Percentiles rank a stretch among this genome's conserved stretches.
phyloP scores from a whole-genome alignment of 441 rosid species.

The Populus tomentosa region DNA sequence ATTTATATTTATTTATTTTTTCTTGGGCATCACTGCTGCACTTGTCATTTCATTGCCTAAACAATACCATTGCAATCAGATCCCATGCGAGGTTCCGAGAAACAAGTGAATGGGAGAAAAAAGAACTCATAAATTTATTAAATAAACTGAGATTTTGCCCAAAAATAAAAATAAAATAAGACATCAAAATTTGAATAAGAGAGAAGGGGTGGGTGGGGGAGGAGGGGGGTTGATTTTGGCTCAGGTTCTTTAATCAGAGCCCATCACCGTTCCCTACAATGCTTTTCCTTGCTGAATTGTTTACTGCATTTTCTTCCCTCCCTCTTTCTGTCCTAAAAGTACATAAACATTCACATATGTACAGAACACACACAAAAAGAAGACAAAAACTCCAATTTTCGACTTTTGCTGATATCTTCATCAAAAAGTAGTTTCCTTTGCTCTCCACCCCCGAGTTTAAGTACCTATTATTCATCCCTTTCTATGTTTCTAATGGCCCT shows the following conservation, averaged over 20 bases:
- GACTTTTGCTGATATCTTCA: not conserved
- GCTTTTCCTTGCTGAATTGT: not conserved
- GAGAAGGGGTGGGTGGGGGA: not conserved
- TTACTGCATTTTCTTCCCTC: not conserved
- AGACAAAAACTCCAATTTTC: not conserved
- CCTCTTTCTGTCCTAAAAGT: not conserved
- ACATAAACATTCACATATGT: not conserved
- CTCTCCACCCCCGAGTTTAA: not conserved
- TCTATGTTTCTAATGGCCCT: not conserved
- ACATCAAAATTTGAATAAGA: not conserved
- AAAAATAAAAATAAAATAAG: not conserved
- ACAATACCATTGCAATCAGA: not conserved
- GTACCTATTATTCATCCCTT: not conserved
- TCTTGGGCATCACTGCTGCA: no score
- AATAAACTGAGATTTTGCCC: not conserved
- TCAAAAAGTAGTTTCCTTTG: slow-evolving; percentile 5
- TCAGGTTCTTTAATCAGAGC: not conserved
- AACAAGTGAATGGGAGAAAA: not conserved
- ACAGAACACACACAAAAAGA: not conserved
- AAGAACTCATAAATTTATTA: not conserved
- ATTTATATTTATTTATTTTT: no score
- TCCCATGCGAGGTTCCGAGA: not conserved
- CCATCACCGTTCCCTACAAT: not conserved
- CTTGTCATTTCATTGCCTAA: not conserved
- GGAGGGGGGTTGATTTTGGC: not conserved